Evolutionary conservation across 192 early-diverging fungal species (phyloP).

Genomic region (Linnemannia hyalina): DNA sequence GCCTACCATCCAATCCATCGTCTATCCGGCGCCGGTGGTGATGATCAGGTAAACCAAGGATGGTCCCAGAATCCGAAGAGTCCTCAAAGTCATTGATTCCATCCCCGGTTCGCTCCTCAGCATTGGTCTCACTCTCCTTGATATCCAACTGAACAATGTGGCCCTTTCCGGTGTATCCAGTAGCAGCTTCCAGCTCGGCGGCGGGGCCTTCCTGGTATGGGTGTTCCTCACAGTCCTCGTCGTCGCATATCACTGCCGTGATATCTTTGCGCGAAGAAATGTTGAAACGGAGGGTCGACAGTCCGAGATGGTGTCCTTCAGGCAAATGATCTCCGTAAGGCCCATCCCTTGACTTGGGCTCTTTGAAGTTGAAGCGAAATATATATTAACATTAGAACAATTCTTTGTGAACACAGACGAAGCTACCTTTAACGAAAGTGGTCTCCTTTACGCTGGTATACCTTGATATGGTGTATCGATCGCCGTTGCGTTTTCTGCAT

Average conservation of each 20-base stretch:
- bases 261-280: slow-evolving; percentile 35
- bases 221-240: slow-evolving; percentile 45
- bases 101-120: slow-evolving; percentile 26
- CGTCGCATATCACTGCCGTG: slow-evolving; percentile 47
- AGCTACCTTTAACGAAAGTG: neutral
- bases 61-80: slow-evolving; percentile 1
- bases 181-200: slow-evolving; percentile 23
- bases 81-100: slow-evolving; percentile 38
- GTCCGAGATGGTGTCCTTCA: slow-evolving; percentile 18
- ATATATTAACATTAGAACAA: neutral
- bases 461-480: slow-evolving; percentile 13
- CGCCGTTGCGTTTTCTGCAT: neutral
- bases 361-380: neutral
- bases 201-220: slow-evolving; percentile 39
- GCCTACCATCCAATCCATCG: neutral
- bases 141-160: slow-evolving; percentile 49
- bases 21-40: neutral
- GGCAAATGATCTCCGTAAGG: neutral
- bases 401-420: neutral
- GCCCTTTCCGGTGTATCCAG: neutral
- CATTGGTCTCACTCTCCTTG: slow-evolving; percentile 29
- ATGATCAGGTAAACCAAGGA: neutral
- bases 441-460: neutral
- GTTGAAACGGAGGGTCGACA: slow-evolving; percentile 44
- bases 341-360: neutral